Evolutionary conservation across 148 eudicot genomes (phyloP).

Genomic region (Bassia scoparia): DNA sequence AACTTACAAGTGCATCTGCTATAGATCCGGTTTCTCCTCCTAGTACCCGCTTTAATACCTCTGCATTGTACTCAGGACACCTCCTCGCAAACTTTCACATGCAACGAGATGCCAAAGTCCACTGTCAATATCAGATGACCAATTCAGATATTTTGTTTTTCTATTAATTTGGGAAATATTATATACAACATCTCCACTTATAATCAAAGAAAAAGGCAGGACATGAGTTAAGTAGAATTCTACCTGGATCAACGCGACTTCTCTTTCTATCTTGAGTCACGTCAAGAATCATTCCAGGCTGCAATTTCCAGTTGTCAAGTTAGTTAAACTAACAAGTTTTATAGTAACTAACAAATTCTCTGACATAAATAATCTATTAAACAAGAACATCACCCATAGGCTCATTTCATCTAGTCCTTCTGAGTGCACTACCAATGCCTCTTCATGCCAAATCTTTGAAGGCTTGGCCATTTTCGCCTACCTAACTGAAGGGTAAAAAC

Average conservation of each 20-base stretch:
- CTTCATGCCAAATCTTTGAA: slow-evolving; percentile 94
- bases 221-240: slow-evolving; percentile 18
- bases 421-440: slow-evolving; percentile 93
- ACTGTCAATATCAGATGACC: slow-evolving; percentile 39
- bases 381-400: slow-evolving; percentile 52
- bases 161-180: neutral
- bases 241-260: slow-evolving; percentile 88
- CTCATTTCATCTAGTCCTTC: slow-evolving; percentile 96
- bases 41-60: slow-evolving; percentile 66
- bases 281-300: slow-evolving; percentile 87
- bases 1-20: slow-evolving; percentile 89
- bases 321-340: neutral
- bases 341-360: neutral
- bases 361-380: neutral
- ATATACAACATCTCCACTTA: neutral
- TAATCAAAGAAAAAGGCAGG: neutral
- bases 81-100: slow-evolving; percentile 71
- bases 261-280: slow-evolving; percentile 68
- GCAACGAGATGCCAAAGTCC: slow-evolving; percentile 95
- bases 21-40: slow-evolving; percentile 78
- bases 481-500: slow-evolving; percentile 34
- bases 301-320: slow-evolving; percentile 9
- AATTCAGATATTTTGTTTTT: neutral
- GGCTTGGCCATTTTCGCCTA: slow-evolving; percentile 75
- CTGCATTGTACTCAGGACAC: slow-evolving; percentile 87